phyloP scores from a whole-genome alignment of 2,329 filamentous ascomycete species.

The Stagonosporopsis vannaccii region DNA sequence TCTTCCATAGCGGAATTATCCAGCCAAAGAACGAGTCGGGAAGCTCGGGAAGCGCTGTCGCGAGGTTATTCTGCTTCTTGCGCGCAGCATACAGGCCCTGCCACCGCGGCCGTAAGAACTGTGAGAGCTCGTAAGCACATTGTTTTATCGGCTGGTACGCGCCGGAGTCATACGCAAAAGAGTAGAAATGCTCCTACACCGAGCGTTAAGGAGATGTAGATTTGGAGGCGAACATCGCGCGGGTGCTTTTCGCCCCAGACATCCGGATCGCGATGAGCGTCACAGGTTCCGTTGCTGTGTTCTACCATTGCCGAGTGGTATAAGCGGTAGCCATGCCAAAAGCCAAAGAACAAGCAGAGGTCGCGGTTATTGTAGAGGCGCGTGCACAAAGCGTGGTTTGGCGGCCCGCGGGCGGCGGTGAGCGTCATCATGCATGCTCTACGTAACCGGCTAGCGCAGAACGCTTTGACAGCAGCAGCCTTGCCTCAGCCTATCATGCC shows the following conservation, averaged over 20 bases:
- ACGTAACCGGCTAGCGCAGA: slow-evolving; percentile 3
- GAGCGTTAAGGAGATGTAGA: slow-evolving; percentile 73
- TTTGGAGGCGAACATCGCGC: slow-evolving; percentile 65
- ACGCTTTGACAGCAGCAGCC: slow-evolving; percentile 5
- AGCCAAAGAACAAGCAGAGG: slow-evolving; percentile 1
- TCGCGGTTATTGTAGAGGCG: slow-evolving; percentile 3
- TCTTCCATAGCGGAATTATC: slow-evolving; percentile 84
- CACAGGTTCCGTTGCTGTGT: slow-evolving; percentile 27
- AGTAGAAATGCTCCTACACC: slow-evolving; percentile 75
- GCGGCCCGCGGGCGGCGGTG: slow-evolving; percentile 6
- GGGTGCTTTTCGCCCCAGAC: slow-evolving; percentile 45
- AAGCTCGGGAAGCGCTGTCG: slow-evolving; percentile 74
- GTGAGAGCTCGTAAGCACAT: slow-evolving; percentile 34
- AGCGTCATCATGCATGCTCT: slow-evolving; percentile 17
- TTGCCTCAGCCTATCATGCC: slow-evolving; percentile 12
- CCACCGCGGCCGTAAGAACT: slow-evolving; percentile 92
- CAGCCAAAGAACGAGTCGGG: slow-evolving; percentile 89
- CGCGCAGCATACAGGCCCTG: slow-evolving; percentile 87
- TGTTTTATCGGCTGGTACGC: background rate
- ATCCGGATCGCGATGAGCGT: slow-evolving; percentile 25
- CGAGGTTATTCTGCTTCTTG: slow-evolving; percentile 75
- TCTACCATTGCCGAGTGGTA: slow-evolving; percentile 30
- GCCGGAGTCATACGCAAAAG: slow-evolving; percentile 70
- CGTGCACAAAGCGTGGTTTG: slow-evolving; percentile 8
- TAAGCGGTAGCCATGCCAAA: slow-evolving; percentile 13